Percentiles rank a stretch among this genome's conserved stretches.
These are phyloP conservation scores for Eremothecium coryli DNA, from an alignment of 1,139 yeast genomes.

Conservation along the genomic window DNA sequence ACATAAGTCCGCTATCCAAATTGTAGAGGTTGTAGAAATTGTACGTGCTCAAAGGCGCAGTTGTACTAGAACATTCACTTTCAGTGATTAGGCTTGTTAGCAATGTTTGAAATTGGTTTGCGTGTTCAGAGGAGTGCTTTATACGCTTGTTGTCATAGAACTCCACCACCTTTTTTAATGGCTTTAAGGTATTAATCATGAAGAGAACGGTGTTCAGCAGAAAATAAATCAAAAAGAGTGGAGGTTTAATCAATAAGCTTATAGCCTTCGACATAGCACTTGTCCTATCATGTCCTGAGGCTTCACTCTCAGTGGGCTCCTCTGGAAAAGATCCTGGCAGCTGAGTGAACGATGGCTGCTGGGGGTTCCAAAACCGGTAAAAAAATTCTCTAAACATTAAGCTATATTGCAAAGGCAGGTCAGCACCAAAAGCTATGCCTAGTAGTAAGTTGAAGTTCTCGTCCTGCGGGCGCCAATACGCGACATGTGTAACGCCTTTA, in stretches of 20 bases:
- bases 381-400: slow-evolving; percentile 13
- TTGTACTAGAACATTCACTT: background rate
- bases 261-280: background rate
- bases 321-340: slow-evolving; percentile 15
- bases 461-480: too few relatives aligned
- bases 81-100: slow-evolving; percentile 16
- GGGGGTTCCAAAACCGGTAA: slow-evolving; percentile 10
- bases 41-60: slow-evolving; percentile 6
- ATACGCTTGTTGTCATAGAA: slow-evolving; percentile 19
- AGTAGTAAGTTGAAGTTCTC: background rate
- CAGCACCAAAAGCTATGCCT: too few relatives aligned
- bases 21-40: slow-evolving; percentile 22
- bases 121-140: slow-evolving; percentile 13
- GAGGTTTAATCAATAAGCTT: slow-evolving; percentile 10
- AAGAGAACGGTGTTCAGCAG: slow-evolving; percentile 12
- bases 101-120: slow-evolving; percentile 12
- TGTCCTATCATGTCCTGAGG: background rate
- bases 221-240: slow-evolving; percentile 20
- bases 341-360: slow-evolving; percentile 11
- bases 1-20: slow-evolving; percentile 17
- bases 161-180: slow-evolving; percentile 16
- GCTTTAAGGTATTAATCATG: slow-evolving; percentile 15
- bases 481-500: too few relatives aligned
- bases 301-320: slow-evolving; percentile 5
- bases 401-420: slow-evolving; percentile 5